These are phyloP conservation scores for Primulina tabacum DNA, from an alignment of 257 asterid genomes.

Conservation along the genomic window DNA sequence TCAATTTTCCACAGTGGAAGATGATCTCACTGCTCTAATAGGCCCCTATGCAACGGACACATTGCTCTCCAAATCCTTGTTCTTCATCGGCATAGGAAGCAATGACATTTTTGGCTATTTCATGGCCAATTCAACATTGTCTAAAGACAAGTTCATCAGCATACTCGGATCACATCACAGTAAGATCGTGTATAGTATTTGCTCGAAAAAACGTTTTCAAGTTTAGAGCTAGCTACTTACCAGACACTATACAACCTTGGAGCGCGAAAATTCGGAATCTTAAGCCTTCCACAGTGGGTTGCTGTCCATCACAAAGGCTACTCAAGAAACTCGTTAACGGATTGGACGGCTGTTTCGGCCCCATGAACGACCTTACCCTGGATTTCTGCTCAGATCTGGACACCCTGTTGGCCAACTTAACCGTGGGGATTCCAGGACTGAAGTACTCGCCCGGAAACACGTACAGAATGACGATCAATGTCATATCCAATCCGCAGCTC, in stretches of 20 bases:
- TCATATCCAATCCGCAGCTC: neutral
- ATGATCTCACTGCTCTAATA: constrained; percentile 33
- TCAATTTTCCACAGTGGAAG: constrained; percentile 41
- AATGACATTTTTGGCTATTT: constrained; percentile 68
- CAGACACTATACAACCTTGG: constrained; percentile 64
- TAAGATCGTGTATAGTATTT: constrained; percentile 17
- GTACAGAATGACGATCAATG: neutral
- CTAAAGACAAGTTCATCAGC: constrained; percentile 39
- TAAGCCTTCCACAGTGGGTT: constrained; percentile 59
- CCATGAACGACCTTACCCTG: neutral
- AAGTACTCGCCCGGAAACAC: neutral
- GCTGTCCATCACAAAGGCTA: constrained; percentile 66
- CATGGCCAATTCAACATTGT: constrained; percentile 27
- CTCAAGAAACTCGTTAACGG: constrained; percentile 34
- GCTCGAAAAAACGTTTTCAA: neutral
- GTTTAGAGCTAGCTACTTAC: neutral
- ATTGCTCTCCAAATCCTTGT: constrained; percentile 42
- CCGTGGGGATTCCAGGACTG: neutral
- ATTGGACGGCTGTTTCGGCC: neutral
- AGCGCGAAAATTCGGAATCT: constrained; percentile 65
- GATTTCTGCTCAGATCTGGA: neutral
- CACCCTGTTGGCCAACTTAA: neutral
- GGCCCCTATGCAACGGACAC: constrained; percentile 38
- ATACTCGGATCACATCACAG: constrained; percentile 49
- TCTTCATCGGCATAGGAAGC: constrained; percentile 69